Evolutionary conservation across 495 filamentous ascomycete species (phyloP).

Genomic region (Halenospora varia): DNA sequence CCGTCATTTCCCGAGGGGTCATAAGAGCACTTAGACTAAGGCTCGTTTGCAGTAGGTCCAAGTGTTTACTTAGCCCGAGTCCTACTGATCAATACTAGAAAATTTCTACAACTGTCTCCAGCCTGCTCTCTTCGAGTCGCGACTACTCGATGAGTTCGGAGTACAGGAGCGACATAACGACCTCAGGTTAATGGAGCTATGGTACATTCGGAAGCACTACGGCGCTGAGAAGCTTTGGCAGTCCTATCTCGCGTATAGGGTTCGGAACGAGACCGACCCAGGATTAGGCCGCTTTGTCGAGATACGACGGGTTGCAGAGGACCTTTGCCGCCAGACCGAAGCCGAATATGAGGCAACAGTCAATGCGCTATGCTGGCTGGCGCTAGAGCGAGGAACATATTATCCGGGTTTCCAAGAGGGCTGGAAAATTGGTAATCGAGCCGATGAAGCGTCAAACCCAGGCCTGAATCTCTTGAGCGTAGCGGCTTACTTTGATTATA

Average conservation of each 20-base stretch:
- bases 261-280: slow-evolving; percentile 11
- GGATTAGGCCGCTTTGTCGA: slow-evolving; percentile 4
- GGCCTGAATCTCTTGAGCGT: slow-evolving; percentile 12
- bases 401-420: neutral
- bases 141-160: slow-evolving; percentile 8
- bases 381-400: neutral
- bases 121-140: slow-evolving; percentile 19
- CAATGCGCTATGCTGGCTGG: slow-evolving; percentile 17
- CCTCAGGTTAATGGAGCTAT: too few relatives aligned
- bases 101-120: slow-evolving; percentile 5
- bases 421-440: too few relatives aligned
- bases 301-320: slow-evolving; percentile 9
- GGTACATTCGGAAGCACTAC: slow-evolving; percentile 4
- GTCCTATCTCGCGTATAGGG: slow-evolving; percentile 18
- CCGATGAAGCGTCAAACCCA: neutral
- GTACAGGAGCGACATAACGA: neutral
- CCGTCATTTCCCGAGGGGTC: slow-evolving; percentile 7
- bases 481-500: slow-evolving; percentile 17
- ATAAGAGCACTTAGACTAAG: slow-evolving; percentile 13
- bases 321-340: slow-evolving; percentile 8
- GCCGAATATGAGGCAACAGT: slow-evolving; percentile 6
- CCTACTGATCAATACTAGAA: slow-evolving; percentile 10
- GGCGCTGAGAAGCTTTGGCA: slow-evolving; percentile 17
- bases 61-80: neutral
- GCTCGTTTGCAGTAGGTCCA: slow-evolving; percentile 18